Evolutionary conservation across 129 eudicot genomes (phyloP).

Genomic region (Centaurea solstitialis): DNA sequence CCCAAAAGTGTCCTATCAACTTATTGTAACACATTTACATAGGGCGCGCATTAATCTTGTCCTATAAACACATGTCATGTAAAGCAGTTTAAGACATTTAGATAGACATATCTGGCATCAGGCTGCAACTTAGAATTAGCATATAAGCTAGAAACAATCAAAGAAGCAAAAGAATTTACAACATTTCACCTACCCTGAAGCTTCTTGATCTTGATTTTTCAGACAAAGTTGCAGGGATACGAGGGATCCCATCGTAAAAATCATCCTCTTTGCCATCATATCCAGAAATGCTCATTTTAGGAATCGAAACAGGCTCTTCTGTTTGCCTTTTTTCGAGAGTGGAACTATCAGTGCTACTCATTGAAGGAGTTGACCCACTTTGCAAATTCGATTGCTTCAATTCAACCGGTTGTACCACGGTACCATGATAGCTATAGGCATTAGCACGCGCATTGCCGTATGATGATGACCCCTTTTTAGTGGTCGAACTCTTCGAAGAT

Average conservation of each 20-base stretch:
- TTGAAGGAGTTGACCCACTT: slow-evolving; percentile 11
- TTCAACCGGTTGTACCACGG: slow-evolving; percentile 15
- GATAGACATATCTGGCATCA: neutral
- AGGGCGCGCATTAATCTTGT: neutral
- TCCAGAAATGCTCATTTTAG: slow-evolving; percentile 13
- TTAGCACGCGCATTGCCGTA: neutral
- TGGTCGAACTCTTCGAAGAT: slow-evolving; percentile 38
- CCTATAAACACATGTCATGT: neutral
- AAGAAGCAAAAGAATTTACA: neutral
- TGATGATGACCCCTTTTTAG: slow-evolving; percentile 30
- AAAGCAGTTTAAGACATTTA: neutral
- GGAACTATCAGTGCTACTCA: slow-evolving; percentile 1
- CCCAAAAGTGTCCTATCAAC: neutral
- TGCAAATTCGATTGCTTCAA: slow-evolving; percentile 21
- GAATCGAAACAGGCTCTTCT: slow-evolving; percentile 20
- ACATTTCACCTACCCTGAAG: slow-evolving; percentile 38
- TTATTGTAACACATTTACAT: neutral
- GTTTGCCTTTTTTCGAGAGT: slow-evolving; percentile 13
- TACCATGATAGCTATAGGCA: slow-evolving; percentile 17
- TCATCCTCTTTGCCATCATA: slow-evolving; percentile 51
- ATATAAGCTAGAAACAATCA: neutral
- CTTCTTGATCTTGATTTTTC: slow-evolving; percentile 64
- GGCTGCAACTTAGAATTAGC: neutral
- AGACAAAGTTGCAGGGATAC: slow-evolving; percentile 45
- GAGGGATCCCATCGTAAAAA: slow-evolving; percentile 87